Evolutionary conservation across 106 monocot genomes (phyloP).

Genomic region (Acorus gramineus): DNA sequence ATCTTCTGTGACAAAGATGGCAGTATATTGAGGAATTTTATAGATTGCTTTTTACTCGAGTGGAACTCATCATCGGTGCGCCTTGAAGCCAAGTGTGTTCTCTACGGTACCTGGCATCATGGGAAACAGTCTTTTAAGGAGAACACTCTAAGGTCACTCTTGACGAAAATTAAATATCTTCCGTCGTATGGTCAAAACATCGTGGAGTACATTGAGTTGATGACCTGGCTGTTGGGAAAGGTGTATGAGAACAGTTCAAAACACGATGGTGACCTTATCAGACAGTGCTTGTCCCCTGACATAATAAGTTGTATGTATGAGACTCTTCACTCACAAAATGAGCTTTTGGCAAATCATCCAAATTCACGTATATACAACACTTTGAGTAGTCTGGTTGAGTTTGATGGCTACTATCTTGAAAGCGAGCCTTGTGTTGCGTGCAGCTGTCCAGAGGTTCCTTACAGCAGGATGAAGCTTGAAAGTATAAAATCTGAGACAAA

Average conservation of each 20-base stretch:
- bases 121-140: slow-evolving; percentile 58
- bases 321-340: slow-evolving; percentile 91
- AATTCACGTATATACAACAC: slow-evolving; percentile 95
- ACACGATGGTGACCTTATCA: slow-evolving; percentile 43
- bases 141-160: slow-evolving; percentile 40
- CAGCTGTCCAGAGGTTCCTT: slow-evolving; percentile 94
- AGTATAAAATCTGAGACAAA: slow-evolving; percentile 96
- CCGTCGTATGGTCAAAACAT: slow-evolving; percentile 94
- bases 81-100: slow-evolving; percentile 72
- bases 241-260: slow-evolving; percentile 34
- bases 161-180: slow-evolving; percentile 63
- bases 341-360: slow-evolving; percentile 96
- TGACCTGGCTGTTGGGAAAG: slow-evolving; percentile 79
- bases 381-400: slow-evolving; percentile 78
- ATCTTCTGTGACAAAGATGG: slow-evolving; percentile 59
- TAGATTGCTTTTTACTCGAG: slow-evolving; percentile 84
- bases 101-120: slow-evolving; percentile 94
- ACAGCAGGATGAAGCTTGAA: slow-evolving; percentile 91
- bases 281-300: slow-evolving; percentile 60
- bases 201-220: slow-evolving; percentile 73
- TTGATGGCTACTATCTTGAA: slow-evolving; percentile 98
- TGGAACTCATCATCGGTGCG: slow-evolving; percentile 91
- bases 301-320: slow-evolving; percentile 74
- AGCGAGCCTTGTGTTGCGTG: slow-evolving; percentile 98
- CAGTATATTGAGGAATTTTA: slow-evolving; percentile 46